Conservation (phyloP, 169 alveolate genomes). For the Plasmodium vivax region DNA sequence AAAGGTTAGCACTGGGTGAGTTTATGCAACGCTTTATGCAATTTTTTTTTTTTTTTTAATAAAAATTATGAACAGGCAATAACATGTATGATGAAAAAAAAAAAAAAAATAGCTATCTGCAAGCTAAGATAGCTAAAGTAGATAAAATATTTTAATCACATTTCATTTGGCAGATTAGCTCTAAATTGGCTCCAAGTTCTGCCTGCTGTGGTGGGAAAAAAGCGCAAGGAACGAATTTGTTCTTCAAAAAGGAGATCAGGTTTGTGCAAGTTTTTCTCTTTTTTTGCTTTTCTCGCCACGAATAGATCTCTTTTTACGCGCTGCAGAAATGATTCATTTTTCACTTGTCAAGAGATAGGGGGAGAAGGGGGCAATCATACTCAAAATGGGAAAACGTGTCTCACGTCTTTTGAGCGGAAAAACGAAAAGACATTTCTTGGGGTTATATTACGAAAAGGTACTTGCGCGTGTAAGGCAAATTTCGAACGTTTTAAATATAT, state of each 20-base stretch:
- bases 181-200: conserved; percentile 23
- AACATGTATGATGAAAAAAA: not conserved
- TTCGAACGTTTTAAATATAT: not conserved
- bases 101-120: not conserved
- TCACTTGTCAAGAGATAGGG: not conserved
- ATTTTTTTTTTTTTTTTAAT: conserved; percentile 8
- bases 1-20: conserved; percentile 12
- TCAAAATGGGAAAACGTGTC: not conserved
- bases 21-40: not conserved
- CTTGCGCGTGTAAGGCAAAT: not conserved
- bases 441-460: not conserved
- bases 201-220: conserved; percentile 9
- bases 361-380: not conserved
- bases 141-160: not conserved
- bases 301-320: not conserved
- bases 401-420: not conserved
- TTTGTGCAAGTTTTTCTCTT: not conserved
- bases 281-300: conserved; percentile 7
- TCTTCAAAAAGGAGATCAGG: not conserved
- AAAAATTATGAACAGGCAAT: conserved; percentile 50
- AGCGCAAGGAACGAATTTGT: conserved; percentile 17
- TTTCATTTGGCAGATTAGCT: not conserved
- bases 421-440: not conserved
- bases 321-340: not conserved
- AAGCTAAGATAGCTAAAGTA: not conserved